Percentiles rank a stretch among this genome's conserved stretches.
Conservation (phyloP, 805 yeast genomes). For the Saccharomyces mikatae region DNA sequence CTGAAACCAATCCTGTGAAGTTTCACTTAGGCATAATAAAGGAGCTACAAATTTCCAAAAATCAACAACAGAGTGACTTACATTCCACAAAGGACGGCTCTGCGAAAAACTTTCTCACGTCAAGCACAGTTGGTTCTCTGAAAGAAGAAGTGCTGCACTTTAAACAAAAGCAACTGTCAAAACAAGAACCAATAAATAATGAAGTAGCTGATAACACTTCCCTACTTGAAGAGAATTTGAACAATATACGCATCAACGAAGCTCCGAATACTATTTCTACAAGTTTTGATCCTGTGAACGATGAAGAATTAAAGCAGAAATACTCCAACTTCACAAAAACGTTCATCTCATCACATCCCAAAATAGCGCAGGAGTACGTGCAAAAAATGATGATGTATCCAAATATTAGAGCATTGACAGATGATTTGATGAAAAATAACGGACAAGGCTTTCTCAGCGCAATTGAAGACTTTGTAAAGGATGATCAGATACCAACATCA, state of each 20-base stretch:
- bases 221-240: background rate
- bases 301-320: constrained; percentile 16
- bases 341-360: constrained; percentile 29
- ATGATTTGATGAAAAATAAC: constrained; percentile 55
- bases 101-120: constrained; percentile 18
- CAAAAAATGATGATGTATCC: constrained; percentile 29
- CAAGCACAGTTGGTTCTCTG: constrained; percentile 19
- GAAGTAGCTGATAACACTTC: background rate
- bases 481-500: constrained; percentile 16
- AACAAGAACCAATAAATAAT: constrained; percentile 3
- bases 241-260: background rate
- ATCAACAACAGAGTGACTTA: constrained; percentile 5
- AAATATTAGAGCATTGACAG: constrained; percentile 59
- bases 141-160: constrained; percentile 30
- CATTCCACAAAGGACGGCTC: constrained; percentile 15
- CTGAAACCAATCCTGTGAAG: constrained; percentile 27
- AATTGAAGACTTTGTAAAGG: constrained; percentile 66
- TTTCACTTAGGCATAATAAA: constrained; percentile 29
- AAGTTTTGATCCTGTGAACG: constrained; percentile 1
- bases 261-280: constrained; percentile 1
- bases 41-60: constrained; percentile 26
- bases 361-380: constrained; percentile 29
- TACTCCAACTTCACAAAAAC: constrained; percentile 26
- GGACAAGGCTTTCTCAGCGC: constrained; percentile 73
- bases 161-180: constrained; percentile 24